Evolutionary conservation across 305 asterid genomes (phyloP), one percentile per base, ranked within the genome.

Genomic region (Euphrasia arctica): DNA sequence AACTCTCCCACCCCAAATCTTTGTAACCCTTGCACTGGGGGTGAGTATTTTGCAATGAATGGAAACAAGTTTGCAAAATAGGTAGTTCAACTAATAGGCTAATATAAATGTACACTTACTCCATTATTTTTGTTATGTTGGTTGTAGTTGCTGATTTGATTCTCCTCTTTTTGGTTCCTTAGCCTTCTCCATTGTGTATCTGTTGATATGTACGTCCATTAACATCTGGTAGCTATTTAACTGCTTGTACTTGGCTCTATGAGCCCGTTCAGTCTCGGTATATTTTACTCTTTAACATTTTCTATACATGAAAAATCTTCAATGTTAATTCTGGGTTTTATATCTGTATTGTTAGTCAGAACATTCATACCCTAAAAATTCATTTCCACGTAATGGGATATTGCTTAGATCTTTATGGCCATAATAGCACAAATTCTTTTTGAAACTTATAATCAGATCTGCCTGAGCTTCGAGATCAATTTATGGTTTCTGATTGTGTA

Each of bases 131-230:
- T 43, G 9, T 10, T 48, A 28, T 42, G 4, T 8, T 9, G 7
- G 9, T 43, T 34, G 54, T 32, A 2, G n/a, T 6, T 62, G 8
- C 13, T 39, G 52, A 39, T 60, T 45, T 54, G 54, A 55, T 29
- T 15, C 13, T 69, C 52, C 47, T 49, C 22, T 55, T 18, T 39
- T 48, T 57, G 52, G 39, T 7, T 61, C 58, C 66, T 29, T 58
- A 22, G 12, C 31, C 2, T 4, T 47, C 52, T 47, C 14, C 55
- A 22, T 49, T 13, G 31, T 18, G 49, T 9, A 22, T 28, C 57
- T 9, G 58, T 5, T n/a, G 1, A 14, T 25, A 14, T 13, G 29
- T 1, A 27, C 58, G 15, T 31, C 58, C 67, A 52, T 55, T 13
- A 28, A 36, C 0, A 12, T 34, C 8, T 67, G 22, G 9, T 63